Evolutionary conservation across 176 grass and related monocot genomes (phyloP).

Genomic region (Rhynchospora tenuis): DNA sequence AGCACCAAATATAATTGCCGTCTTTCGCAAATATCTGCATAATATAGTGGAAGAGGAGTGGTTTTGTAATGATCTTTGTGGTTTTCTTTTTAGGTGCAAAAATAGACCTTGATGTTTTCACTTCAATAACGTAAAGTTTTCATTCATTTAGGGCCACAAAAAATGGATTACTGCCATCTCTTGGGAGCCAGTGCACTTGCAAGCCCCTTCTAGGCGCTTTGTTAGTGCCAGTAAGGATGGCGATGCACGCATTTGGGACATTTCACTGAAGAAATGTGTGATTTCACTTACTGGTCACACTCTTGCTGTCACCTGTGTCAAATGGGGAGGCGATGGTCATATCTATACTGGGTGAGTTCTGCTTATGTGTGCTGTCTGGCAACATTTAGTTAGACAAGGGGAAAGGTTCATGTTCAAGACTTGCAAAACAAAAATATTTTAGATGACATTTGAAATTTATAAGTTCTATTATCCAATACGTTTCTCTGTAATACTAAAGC

Average conservation of each 20-base stretch:
- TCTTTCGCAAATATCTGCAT: background rate
- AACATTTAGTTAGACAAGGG: background rate
- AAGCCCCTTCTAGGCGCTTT: slow-evolving; percentile 76
- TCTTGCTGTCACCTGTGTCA: slow-evolving; percentile 85
- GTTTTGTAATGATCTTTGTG: too few relatives aligned
- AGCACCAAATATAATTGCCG: background rate
- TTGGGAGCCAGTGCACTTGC: slow-evolving; percentile 93
- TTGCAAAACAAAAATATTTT: background rate
- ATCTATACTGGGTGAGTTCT: slow-evolving; percentile 87
- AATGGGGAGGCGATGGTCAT: slow-evolving; percentile 92
- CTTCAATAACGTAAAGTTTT: background rate
- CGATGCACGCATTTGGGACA: slow-evolving; percentile 91
- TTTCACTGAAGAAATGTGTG: slow-evolving; percentile 62
- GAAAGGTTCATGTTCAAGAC: background rate
- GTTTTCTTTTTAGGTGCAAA: background rate
- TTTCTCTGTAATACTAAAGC: background rate
- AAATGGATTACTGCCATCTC: slow-evolving; percentile 97
- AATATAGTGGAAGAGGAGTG: background rate
- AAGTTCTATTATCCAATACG: background rate
- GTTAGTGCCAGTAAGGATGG: slow-evolving; percentile 97
- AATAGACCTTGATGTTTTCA: background rate
- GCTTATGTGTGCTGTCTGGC: background rate
- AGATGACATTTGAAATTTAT: background rate
- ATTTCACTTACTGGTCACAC: slow-evolving; percentile 86
- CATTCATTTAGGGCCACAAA: slow-evolving; percentile 61